phyloP scores from a whole-genome alignment of 768 basidiomycete species.

The Rhodotorula sphaerocarpa region DNA sequence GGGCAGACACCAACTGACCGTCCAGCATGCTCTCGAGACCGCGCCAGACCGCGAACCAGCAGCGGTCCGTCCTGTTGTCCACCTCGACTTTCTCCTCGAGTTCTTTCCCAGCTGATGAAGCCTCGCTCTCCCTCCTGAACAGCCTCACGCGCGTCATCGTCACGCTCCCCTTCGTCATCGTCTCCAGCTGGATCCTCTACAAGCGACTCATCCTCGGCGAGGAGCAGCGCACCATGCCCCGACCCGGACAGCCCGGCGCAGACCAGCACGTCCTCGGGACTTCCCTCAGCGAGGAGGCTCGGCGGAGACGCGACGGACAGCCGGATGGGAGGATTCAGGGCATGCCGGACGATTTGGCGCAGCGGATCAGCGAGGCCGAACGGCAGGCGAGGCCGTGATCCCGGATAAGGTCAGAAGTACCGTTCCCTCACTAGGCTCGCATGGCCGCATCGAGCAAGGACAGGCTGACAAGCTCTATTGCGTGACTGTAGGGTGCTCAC shows the following conservation, averaged over 20 bases:
- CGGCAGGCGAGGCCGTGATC: not conserved
- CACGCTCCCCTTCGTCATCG: conserved; percentile 32
- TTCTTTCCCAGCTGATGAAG: not conserved
- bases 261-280: not conserved
- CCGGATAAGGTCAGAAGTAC: too few relatives aligned
- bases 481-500: too few relatives aligned
- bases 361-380: conserved; percentile 9
- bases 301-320: too few relatives aligned
- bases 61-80: too few relatives aligned
- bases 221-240: conserved; percentile 22
- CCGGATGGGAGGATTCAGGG: not conserved
- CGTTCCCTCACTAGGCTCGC: too few relatives aligned
- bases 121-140: not conserved
- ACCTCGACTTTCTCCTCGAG: too few relatives aligned
- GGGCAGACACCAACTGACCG: too few relatives aligned
- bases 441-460: too few relatives aligned
- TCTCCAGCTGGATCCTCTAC: conserved; percentile 26
- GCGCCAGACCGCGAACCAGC: too few relatives aligned
- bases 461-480: too few relatives aligned
- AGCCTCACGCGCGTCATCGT: conserved; percentile 25
- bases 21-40: too few relatives aligned
- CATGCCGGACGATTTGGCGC: conserved; percentile 8
- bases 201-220: conserved; percentile 34
- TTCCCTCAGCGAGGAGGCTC: not conserved
- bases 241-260: not conserved